Evolutionary conservation across 129 eudicot species (phyloP).

Genomic region (Silybum marianum): DNA sequence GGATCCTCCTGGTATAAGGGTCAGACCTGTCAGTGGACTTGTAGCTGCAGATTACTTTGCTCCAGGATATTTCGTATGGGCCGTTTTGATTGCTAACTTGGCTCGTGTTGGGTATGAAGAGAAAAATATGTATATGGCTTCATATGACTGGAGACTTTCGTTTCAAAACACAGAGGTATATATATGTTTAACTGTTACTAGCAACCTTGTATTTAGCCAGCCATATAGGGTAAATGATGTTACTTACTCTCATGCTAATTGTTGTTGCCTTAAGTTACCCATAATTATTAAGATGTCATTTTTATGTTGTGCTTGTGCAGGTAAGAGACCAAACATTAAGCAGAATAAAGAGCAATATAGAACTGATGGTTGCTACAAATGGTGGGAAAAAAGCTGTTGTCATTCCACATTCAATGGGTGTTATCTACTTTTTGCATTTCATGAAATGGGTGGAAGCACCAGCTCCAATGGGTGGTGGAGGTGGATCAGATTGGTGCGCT

Average conservation of each 20-base stretch:
- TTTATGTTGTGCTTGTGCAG: constrained; percentile 43
- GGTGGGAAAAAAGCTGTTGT: constrained; percentile 91
- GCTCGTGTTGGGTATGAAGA: constrained; percentile 95
- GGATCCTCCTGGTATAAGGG: constrained; percentile 87
- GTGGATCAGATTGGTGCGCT: constrained; percentile 96
- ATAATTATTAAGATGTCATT: background rate
- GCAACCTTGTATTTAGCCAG: too few relatives aligned
- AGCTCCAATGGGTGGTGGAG: constrained; percentile 99
- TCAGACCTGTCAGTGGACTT: constrained; percentile 90
- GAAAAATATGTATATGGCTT: constrained; percentile 94
- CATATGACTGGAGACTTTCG: constrained; percentile 97
- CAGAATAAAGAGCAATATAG: constrained; percentile 90
- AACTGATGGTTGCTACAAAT: constrained; percentile 91
- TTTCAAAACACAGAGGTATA: constrained; percentile 94
- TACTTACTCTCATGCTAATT: background rate
- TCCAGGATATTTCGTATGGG: constrained; percentile 99
- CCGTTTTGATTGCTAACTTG: constrained; percentile 88
- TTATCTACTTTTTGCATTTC: constrained; percentile 83
- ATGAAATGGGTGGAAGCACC: constrained; percentile 99
- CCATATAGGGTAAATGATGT: too few relatives aligned
- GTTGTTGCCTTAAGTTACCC: background rate
- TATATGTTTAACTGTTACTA: constrained; percentile 3
- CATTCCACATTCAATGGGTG: constrained; percentile 99
- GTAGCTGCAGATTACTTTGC: constrained; percentile 99
- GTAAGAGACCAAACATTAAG: constrained; percentile 94